phyloP scores from a whole-genome alignment of 1,284 basidiomycete species.

The Austropuccinia psidii region DNA sequence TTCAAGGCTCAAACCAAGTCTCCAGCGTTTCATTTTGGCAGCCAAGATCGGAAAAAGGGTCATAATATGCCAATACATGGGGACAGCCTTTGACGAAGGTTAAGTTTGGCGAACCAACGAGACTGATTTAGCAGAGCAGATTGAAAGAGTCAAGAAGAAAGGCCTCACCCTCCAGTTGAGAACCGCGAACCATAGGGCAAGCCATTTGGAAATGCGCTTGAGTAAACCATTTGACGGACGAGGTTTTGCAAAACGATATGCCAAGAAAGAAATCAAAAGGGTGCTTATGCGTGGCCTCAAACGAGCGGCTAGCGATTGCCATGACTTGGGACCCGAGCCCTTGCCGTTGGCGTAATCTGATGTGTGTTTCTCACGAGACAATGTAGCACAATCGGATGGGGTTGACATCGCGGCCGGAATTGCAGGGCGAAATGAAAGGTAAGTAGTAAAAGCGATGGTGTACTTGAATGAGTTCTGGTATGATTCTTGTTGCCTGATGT shows the following conservation, averaged over 20 bases:
- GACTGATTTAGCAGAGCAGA: not conserved
- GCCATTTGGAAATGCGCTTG: not conserved
- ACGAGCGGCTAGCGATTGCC: not conserved
- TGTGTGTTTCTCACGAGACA: too few relatives aligned
- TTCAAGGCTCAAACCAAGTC: not conserved
- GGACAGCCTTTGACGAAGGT: not conserved
- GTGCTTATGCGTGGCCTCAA: slow-evolving; percentile 1
- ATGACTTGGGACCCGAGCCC: not conserved
- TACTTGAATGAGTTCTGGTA: too few relatives aligned
- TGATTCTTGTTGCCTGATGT: too few relatives aligned
- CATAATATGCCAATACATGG: slow-evolving; percentile 18
- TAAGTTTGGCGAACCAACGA: not conserved
- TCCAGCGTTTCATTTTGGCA: slow-evolving; percentile 1
- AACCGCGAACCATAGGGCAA: not conserved
- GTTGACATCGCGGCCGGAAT: too few relatives aligned
- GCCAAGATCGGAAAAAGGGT: slow-evolving; percentile 15
- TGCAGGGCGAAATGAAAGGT: too few relatives aligned
- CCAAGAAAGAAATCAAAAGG: not conserved
- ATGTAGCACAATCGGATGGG: too few relatives aligned
- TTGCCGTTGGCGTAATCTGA: too few relatives aligned
- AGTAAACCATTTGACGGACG: not conserved
- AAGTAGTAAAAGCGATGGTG: too few relatives aligned
- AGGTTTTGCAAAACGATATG: not conserved
- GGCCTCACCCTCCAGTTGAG: slow-evolving; percentile 9
- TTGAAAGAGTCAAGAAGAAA: not conserved